Evolutionary conservation across 2,329 filamentous ascomycete genomes (phyloP).

Genomic region (Aureobasidium sp.): DNA sequence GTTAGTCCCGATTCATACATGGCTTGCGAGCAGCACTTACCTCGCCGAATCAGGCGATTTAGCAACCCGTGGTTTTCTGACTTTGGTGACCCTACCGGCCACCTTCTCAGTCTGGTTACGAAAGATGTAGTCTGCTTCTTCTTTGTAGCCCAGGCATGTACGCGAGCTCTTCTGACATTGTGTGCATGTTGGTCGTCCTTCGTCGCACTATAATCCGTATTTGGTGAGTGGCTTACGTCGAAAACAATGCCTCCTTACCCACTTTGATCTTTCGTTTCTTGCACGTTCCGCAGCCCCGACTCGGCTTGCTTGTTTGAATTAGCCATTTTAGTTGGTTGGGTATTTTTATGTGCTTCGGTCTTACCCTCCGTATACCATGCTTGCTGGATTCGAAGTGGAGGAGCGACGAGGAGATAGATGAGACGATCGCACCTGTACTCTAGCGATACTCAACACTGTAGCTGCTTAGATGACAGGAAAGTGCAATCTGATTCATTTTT

Average conservation of each 20-base stretch:
- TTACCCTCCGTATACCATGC: conserved; percentile 15
- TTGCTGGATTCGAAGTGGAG: neutral
- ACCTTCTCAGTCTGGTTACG: conserved; percentile 61
- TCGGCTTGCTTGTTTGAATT: conserved; percentile 23
- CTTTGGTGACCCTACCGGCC: neutral
- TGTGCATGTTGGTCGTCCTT: conserved; percentile 58
- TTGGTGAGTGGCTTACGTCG: neutral
- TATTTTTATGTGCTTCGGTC: neutral
- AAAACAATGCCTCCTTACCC: conserved; percentile 19
- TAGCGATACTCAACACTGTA: neutral
- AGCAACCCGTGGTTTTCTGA: neutral
- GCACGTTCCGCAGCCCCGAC: conserved; percentile 64
- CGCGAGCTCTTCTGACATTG: conserved; percentile 59
- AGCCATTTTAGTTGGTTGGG: neutral
- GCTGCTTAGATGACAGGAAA: neutral
- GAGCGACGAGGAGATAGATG: neutral
- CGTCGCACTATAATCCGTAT: conserved; percentile 52
- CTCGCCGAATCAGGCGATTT: neutral
- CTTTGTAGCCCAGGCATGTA: conserved; percentile 60
- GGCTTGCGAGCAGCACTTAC: conserved; percentile 3
- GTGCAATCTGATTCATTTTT: neutral
- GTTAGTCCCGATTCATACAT: neutral
- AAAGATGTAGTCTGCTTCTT: conserved; percentile 66
- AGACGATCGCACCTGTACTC: neutral
- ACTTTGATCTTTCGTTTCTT: conserved; percentile 68